These are phyloP conservation scores for Aspergillus sp. DNA, from an alignment of 2,329 filamentous ascomycete genomes.

Conservation along the genomic window DNA sequence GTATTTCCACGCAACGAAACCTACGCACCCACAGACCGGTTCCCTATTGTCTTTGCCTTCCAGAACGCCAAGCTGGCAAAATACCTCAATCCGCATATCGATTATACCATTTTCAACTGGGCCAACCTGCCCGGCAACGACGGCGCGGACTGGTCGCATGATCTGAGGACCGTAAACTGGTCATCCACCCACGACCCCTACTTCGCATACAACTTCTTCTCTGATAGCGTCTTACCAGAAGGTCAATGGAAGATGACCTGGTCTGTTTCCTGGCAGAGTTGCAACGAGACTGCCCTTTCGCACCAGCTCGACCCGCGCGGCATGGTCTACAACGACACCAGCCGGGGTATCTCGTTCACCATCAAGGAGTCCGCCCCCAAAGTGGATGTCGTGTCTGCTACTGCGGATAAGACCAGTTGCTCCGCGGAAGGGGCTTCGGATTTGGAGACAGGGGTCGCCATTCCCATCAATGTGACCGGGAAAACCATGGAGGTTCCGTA, in stretches of 20 bases:
- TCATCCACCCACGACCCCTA: constrained; percentile 6
- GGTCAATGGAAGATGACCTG: constrained; percentile 9
- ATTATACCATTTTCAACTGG: constrained; percentile 5
- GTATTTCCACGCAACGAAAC: constrained; percentile 18
- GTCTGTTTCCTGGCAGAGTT: constrained; percentile 10
- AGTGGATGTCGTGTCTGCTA: constrained; percentile 16
- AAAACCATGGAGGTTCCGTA: not conserved
- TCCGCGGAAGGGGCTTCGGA: constrained; percentile 4
- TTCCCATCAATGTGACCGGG: constrained; percentile 12
- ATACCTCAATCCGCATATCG: constrained; percentile 9
- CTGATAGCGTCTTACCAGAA: not conserved
- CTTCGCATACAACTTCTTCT: constrained; percentile 4
- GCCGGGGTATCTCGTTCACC: constrained; percentile 7
- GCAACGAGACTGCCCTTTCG: constrained; percentile 8
- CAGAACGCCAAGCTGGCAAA: constrained; percentile 13
- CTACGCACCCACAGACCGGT: constrained; percentile 14
- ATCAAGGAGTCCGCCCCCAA: constrained; percentile 4
- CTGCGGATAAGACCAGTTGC: not conserved
- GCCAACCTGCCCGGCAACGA: not conserved
- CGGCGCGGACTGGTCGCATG: not conserved
- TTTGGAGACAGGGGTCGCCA: not conserved
- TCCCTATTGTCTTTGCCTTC: constrained; percentile 19
- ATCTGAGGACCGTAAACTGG: constrained; percentile 6
- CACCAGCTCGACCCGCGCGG: not conserved
- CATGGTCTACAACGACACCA: not conserved